Conservation (phyloP, 345 rosid species). For the Atalantia buxifolia region DNA sequence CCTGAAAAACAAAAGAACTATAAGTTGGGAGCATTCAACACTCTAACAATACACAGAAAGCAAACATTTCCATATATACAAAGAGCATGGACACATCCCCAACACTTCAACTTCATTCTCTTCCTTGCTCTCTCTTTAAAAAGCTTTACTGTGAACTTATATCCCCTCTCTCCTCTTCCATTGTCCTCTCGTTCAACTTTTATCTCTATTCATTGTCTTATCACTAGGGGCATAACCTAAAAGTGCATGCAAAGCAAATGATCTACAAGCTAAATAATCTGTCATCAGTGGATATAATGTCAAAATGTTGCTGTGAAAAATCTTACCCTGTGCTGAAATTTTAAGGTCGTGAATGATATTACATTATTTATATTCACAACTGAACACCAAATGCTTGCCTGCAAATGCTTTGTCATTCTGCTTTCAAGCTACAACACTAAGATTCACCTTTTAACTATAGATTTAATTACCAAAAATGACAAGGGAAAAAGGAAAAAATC, state of each 20-base stretch:
- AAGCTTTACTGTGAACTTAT: neutral
- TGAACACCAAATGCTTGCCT: neutral
- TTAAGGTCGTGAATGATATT: constrained; percentile 1
- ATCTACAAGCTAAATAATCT: neutral
- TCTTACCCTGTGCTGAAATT: neutral
- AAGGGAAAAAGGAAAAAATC: neutral
- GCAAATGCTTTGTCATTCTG: neutral
- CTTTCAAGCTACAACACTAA: neutral
- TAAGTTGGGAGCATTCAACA: neutral
- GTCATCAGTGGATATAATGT: neutral
- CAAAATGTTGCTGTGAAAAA: neutral
- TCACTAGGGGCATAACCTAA: neutral
- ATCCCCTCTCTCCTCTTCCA: neutral
- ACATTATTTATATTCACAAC: neutral
- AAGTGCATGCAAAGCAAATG: neutral
- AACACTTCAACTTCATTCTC: neutral
- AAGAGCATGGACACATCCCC: neutral
- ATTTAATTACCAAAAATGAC: neutral
- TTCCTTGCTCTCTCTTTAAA: neutral
- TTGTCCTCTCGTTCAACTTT: neutral
- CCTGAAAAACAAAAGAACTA: constrained; percentile 40
- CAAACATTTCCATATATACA: neutral
- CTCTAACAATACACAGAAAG: neutral
- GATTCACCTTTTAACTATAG: neutral
- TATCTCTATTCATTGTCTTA: neutral